Evolutionary conservation across 164 flowering plant species (phyloP).

Genomic region (Amborella trichopoda): DNA sequence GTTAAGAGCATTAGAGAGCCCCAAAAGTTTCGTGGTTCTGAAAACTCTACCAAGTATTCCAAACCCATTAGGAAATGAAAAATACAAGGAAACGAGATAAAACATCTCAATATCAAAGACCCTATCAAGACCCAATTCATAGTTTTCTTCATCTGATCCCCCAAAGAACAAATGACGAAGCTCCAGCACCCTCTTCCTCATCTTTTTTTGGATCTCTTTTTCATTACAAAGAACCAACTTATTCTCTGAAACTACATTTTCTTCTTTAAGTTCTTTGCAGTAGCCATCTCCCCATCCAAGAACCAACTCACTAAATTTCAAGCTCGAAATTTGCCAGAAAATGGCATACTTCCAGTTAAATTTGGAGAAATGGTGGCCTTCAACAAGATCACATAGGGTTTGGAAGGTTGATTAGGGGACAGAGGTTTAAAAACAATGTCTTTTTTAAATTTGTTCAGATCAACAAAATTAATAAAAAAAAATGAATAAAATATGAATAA

Average conservation of each 20-base stretch:
- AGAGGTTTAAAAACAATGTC: too few species aligned
- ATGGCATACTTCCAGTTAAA: conserved; percentile 58
- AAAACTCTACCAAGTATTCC: conserved; percentile 31
- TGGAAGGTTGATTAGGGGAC: too few species aligned
- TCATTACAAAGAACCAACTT: too few species aligned
- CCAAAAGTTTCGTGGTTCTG: too few species aligned
- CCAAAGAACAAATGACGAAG: conserved; percentile 47
- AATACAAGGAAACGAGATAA: conserved; percentile 59
- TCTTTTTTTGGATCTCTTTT: conserved; percentile 14
- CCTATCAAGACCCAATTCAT: conserved; percentile 17
- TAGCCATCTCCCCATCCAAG: conserved; percentile 72
- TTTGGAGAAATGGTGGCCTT: conserved; percentile 16
- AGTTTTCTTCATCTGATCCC: conserved; percentile 33
- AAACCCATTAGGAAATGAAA: conserved; percentile 31
- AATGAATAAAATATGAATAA: too few species aligned
- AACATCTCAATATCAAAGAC: conserved; percentile 60
- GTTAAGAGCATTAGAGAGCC: too few species aligned
- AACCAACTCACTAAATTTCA: conserved; percentile 44
- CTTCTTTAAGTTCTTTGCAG: conserved; percentile 25
- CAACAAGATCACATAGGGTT: conserved; percentile 42
- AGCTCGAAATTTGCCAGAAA: conserved; percentile 52
- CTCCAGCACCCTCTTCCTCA: conserved; percentile 43
- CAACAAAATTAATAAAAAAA: too few species aligned
- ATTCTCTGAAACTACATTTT: conserved; percentile 2
- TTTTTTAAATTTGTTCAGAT: too few species aligned